These are phyloP conservation scores for Moesziomyces parantarcticus DNA, from an alignment of 1,284 basidiomycete species.

Conservation along the genomic window DNA sequence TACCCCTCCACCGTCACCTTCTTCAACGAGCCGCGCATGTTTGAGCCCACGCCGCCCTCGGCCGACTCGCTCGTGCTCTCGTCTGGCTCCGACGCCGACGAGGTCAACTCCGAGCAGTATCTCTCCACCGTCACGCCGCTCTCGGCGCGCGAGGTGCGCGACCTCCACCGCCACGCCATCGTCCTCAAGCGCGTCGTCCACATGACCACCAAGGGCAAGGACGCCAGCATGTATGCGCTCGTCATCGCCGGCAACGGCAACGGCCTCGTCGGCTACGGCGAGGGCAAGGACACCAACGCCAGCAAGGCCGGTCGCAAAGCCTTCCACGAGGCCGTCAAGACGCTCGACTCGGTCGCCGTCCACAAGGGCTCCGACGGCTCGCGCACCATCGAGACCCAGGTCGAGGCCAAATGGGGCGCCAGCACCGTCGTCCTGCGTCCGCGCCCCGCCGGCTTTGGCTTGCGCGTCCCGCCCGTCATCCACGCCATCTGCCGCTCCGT, in stretches of 20 bases:
- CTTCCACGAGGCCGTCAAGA: constrained; percentile 79
- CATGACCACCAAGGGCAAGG: constrained; percentile 88
- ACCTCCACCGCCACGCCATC: constrained; percentile 63
- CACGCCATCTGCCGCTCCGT: constrained; percentile 88
- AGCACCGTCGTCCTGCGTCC: constrained; percentile 85
- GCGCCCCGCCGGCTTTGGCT: constrained; percentile 86
- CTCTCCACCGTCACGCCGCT: constrained; percentile 63
- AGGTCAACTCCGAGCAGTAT: constrained; percentile 58
- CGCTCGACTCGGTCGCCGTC: constrained; percentile 83
- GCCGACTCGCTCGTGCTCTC: constrained; percentile 55
- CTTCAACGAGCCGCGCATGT: constrained; percentile 60
- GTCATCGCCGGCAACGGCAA: constrained; percentile 84
- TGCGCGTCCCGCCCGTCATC: constrained; percentile 87
- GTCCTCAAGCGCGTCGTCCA: constrained; percentile 74
- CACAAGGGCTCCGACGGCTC: constrained; percentile 58
- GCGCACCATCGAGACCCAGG: constrained; percentile 85
- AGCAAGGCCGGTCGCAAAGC: constrained; percentile 76
- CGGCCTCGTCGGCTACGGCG: constrained; percentile 89
- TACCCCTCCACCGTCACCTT: constrained; percentile 52
- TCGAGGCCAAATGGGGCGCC: constrained; percentile 85
- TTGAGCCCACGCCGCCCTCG: constrained; percentile 52
- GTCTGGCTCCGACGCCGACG: constrained; percentile 50
- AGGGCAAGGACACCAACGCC: constrained; percentile 80
- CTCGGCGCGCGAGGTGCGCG: constrained; percentile 53
- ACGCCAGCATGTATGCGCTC: constrained; percentile 76